Percentiles rank a stretch among this genome's conserved stretches.
These are phyloP conservation scores for Cladophialophora carrionii DNA, from an alignment of 2,329 filamentous ascomycete species.

Conservation along the genomic window DNA sequence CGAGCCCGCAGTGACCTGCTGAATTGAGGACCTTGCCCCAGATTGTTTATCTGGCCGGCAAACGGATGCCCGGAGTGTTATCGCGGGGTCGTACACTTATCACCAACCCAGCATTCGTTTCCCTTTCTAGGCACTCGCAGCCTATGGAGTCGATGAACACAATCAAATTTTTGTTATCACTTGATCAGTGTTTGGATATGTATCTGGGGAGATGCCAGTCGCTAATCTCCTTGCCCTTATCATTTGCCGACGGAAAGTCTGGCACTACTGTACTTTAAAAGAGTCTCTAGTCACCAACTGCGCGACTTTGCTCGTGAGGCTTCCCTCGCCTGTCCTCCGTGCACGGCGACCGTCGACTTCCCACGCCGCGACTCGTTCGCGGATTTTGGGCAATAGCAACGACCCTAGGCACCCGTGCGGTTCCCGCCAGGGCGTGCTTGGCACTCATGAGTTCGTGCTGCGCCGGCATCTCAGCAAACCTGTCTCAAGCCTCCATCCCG, in stretches of 20 bases:
- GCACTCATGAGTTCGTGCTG: not conserved
- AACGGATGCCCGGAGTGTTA: constrained; percentile 24
- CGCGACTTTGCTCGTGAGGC: not conserved
- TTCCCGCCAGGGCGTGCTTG: not conserved
- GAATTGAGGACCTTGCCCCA: constrained; percentile 22
- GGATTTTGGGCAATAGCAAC: not conserved
- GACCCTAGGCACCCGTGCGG: not conserved
- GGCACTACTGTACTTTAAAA: constrained; percentile 18
- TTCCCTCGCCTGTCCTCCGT: not conserved
- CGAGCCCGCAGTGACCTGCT: constrained; percentile 16
- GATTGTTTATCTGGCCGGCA: constrained; percentile 28
- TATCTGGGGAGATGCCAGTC: constrained; percentile 7
- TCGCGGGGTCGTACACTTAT: constrained; percentile 31
- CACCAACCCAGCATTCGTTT: constrained; percentile 8
- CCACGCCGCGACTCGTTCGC: not conserved
- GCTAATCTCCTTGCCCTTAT: constrained; percentile 30
- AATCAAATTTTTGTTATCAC: constrained; percentile 12
- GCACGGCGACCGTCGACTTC: not conserved
- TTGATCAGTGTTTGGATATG: constrained; percentile 8
- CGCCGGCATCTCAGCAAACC: not conserved
- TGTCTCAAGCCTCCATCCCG: not conserved
- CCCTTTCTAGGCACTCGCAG: constrained; percentile 5
- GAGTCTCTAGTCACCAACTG: not conserved
- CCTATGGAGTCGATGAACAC: constrained; percentile 16
- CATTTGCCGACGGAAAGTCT: constrained; percentile 7